phyloP scores from a whole-genome alignment of 1,139 yeast species.

The Saccharomycopsis hybrid region DNA sequence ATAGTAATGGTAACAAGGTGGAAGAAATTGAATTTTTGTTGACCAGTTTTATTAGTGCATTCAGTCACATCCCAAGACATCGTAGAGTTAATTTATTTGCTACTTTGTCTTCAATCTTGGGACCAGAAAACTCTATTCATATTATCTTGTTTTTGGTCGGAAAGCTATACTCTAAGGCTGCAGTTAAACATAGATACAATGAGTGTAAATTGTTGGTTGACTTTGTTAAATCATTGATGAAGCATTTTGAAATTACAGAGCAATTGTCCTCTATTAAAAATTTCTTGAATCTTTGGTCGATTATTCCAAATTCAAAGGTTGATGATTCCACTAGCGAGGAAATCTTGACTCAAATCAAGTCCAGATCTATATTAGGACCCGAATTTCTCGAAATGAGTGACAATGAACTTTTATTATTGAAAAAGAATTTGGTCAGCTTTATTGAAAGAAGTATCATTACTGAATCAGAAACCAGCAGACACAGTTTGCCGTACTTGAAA shows the following conservation, averaged over 20 bases:
- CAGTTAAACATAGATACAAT: conserved; percentile 48
- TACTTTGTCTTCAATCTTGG: conserved; percentile 70
- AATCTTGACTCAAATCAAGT: conserved; percentile 35
- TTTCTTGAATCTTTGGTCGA: conserved; percentile 50
- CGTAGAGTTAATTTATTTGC: conserved; percentile 83
- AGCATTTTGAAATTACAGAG: conserved; percentile 58
- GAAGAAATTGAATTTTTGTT: conserved; percentile 79
- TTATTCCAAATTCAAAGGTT: conserved; percentile 35
- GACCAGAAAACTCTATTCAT: conserved; percentile 60
- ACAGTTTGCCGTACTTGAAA: conserved; percentile 39
- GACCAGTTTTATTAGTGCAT: conserved; percentile 86
- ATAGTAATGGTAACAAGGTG: conserved; percentile 32
- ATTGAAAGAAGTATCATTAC: conserved; percentile 39
- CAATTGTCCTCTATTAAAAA: conserved; percentile 57
- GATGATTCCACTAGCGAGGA: conserved; percentile 31
- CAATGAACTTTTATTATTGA: conserved; percentile 44
- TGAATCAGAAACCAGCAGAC: conserved; percentile 38
- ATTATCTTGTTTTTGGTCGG: conserved; percentile 73
- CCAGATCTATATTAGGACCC: conserved; percentile 61
- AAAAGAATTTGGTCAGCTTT: conserved; percentile 49
- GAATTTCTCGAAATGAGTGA: conserved; percentile 46
- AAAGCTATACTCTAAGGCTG: conserved; percentile 58
- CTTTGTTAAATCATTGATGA: conserved; percentile 63
- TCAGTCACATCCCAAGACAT: conserved; percentile 93
- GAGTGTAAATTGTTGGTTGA: conserved; percentile 66